Conservation (phyloP, 225 moss, liverwort and hornwort species). For the Marchantia polymorpha region DNA sequence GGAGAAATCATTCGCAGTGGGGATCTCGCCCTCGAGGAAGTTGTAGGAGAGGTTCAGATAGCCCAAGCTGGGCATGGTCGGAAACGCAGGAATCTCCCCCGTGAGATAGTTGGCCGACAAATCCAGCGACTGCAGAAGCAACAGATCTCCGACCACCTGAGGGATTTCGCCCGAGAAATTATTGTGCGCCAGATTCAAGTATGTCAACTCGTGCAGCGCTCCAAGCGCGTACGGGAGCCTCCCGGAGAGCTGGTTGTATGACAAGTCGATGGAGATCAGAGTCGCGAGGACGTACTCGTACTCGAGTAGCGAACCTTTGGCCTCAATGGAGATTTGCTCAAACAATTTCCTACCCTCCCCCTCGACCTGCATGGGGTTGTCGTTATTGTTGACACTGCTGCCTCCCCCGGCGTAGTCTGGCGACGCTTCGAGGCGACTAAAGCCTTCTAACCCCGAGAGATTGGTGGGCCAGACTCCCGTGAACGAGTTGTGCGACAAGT, state of each 20-base stretch:
- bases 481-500: conserved; percentile 47
- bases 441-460: neutral
- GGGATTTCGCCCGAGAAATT: neutral
- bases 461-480: conserved; percentile 36
- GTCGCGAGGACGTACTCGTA: conserved; percentile 5
- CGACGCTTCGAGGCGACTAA: neutral
- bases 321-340: neutral
- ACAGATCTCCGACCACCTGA: neutral
- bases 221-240: neutral
- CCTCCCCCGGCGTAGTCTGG: neutral
- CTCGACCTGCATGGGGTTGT: neutral
- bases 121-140: neutral
- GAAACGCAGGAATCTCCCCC: neutral
- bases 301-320: neutral
- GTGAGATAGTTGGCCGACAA: neutral
- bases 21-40: neutral
- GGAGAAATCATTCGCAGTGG: neutral
- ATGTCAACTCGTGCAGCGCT: neutral
- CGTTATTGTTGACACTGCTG: no score
- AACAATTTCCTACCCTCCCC: neutral
- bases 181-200: neutral
- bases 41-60: conserved; percentile 4
- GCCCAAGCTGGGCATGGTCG: neutral
- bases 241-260: neutral
- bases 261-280: neutral